Percentiles rank a stretch among this genome's conserved stretches.
These are phyloP conservation scores for Xylaria sp. DNA, from an alignment of 2,329 filamentous ascomycete genomes.

Conservation along the genomic window DNA sequence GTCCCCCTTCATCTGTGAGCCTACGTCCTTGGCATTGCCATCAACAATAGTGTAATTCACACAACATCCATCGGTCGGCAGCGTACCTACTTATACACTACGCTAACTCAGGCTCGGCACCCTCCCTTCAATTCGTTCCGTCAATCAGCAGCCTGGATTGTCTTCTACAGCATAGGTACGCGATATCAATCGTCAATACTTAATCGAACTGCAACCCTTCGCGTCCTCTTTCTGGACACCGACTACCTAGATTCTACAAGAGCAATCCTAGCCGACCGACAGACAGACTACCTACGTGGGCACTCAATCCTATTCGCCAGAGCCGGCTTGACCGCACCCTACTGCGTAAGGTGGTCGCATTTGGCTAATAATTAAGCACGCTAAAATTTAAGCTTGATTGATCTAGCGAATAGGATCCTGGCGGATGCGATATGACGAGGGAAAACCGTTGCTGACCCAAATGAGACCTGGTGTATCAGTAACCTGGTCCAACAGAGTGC, in stretches of 20 bases:
- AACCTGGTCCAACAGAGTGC: conserved; percentile 8
- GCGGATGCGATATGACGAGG: conserved; percentile 29
- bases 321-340: not conserved
- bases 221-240: not conserved
- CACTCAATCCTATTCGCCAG: not conserved
- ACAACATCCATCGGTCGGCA: not conserved
- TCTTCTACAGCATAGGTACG: not conserved
- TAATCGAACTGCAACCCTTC: not conserved
- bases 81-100: not conserved
- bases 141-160: not conserved
- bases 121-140: not conserved
- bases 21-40: conserved; percentile 29
- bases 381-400: conserved; percentile 35
- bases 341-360: conserved; percentile 4
- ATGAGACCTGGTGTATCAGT: conserved; percentile 16
- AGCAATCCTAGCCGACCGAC: conserved; percentile 8
- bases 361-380: conserved; percentile 26
- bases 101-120: not conserved
- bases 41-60: not conserved
- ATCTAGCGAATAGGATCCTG: conserved; percentile 32
- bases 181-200: conserved; percentile 6
- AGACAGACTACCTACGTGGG: not conserved
- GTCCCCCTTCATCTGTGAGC: conserved; percentile 10
- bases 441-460: conserved; percentile 29
- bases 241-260: not conserved